Evolutionary conservation across 2,329 filamentous ascomycete genomes (phyloP).

Genomic region (Verticillium klebahnii): DNA sequence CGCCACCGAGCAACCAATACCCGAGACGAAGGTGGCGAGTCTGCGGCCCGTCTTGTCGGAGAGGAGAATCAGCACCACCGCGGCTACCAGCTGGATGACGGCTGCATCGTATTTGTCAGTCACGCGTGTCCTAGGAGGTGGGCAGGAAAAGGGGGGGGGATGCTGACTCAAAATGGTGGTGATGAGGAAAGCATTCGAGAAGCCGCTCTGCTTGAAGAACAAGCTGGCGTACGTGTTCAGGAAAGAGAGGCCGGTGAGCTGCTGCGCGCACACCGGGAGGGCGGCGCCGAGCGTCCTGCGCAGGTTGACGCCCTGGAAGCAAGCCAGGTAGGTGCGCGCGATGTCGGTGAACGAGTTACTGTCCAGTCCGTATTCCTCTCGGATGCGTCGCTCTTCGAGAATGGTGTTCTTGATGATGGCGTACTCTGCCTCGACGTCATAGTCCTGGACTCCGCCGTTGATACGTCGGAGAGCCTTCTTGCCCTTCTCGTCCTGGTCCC

Average conservation of each 20-base stretch:
- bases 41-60: too few species aligned
- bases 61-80: too few species aligned
- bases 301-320: constrained; percentile 22
- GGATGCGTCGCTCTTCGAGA: constrained; percentile 16
- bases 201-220: constrained; percentile 28
- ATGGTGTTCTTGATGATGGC: constrained; percentile 16
- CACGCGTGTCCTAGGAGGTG: too few species aligned
- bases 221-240: constrained; percentile 19
- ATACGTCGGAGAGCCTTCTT: constrained; percentile 13
- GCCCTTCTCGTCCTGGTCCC: constrained; percentile 14
- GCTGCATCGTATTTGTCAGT: too few species aligned
- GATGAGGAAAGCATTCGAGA: constrained; percentile 17
- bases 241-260: constrained; percentile 17
- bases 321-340: constrained; percentile 6
- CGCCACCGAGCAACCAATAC: constrained; percentile 7
- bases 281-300: constrained; percentile 22
- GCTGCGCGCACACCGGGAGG: constrained; percentile 19
- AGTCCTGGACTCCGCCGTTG: constrained; percentile 19
- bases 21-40: too few species aligned
- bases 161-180: constrained; percentile 15
- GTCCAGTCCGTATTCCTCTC: neutral
- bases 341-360: constrained; percentile 18
- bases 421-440: constrained; percentile 22
- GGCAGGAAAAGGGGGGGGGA: constrained; percentile 8
- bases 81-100: too few species aligned